Conservation (phyloP, 129 eudicot species). For the Centrapalus pauciflorus region DNA sequence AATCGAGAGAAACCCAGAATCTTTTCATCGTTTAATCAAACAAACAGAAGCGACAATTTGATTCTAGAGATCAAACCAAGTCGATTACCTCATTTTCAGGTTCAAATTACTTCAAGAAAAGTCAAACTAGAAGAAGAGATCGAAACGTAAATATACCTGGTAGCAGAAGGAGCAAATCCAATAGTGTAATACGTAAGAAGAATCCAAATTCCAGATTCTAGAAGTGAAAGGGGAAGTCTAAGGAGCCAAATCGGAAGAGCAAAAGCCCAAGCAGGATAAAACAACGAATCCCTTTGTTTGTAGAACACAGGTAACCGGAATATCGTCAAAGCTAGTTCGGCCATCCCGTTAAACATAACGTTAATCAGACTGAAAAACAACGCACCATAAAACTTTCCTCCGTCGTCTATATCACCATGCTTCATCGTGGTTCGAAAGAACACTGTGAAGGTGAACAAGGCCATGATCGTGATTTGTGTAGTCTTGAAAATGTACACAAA, state of each 20-base stretch:
- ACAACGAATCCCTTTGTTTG: constrained; percentile 73
- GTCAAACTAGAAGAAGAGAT: constrained; percentile 15
- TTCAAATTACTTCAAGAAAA: not conserved
- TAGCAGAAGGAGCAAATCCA: constrained; percentile 84
- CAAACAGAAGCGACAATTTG: not conserved
- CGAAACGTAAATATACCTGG: constrained; percentile 48
- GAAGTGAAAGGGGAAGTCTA: constrained; percentile 68
- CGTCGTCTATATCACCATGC: constrained; percentile 50
- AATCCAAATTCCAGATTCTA: constrained; percentile 85
- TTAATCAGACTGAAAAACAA: constrained; percentile 66
- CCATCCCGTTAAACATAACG: constrained; percentile 88
- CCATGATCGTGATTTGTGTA: constrained; percentile 77
- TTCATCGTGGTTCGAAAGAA: constrained; percentile 75
- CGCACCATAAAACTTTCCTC: constrained; percentile 75
- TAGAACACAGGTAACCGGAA: constrained; percentile 76
- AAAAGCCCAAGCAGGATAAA: constrained; percentile 93
- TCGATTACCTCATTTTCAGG: not conserved
- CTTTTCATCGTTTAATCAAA: not conserved
- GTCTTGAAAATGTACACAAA: constrained; percentile 81
- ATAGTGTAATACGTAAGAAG: constrained; percentile 76
- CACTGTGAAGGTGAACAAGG: constrained; percentile 63
- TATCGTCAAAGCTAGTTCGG: constrained; percentile 72
- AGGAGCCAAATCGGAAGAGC: constrained; percentile 83
- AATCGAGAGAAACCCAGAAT: not conserved
- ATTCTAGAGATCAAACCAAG: not conserved